A percentile compares a stretch with the other conserved stretches of the same genome.
Evolutionary conservation across 78 protist species (phyloP).

Genomic region (Chrysochromulina parva): DNA sequence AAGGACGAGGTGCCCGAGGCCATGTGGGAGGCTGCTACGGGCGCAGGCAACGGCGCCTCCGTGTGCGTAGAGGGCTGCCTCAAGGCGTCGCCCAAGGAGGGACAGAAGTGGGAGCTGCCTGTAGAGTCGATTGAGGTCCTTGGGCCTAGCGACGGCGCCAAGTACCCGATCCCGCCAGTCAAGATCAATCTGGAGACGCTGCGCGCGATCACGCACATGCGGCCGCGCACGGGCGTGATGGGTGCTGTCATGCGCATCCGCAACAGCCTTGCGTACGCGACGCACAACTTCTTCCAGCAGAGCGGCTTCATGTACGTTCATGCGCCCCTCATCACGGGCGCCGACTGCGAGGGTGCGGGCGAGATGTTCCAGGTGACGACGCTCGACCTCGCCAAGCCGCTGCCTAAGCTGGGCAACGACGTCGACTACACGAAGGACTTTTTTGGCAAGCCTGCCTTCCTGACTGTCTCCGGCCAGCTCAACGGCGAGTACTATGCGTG

Average conservation of each 20-base stretch:
- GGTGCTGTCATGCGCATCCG: conserved; percentile 55
- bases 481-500: conserved; percentile 55
- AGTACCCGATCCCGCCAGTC: conserved; percentile 80
- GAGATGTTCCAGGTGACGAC: conserved; percentile 73
- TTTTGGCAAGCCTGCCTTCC: conserved; percentile 60
- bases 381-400: neutral
- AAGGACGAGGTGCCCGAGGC: neutral
- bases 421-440: conserved; percentile 21
- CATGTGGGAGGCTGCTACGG: no score
- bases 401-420: neutral
- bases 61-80: neutral
- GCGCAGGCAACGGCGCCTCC: neutral
- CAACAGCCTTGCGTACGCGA: conserved; percentile 38
- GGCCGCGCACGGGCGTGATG: conserved; percentile 67
- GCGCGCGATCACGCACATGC: conserved; percentile 80
- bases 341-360: conserved; percentile 93
- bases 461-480: conserved; percentile 85
- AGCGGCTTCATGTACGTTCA: conserved; percentile 58
- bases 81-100: neutral
- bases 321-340: conserved; percentile 83
- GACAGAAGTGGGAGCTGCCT: neutral
- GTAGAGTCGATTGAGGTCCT: neutral
- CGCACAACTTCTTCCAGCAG: conserved; percentile 58
- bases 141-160: conserved; percentile 17
- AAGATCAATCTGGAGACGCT: conserved; percentile 78